Conservation (phyloP, 202 grass and related monocot species). For the Schoenoplectus triqueter region DNA sequence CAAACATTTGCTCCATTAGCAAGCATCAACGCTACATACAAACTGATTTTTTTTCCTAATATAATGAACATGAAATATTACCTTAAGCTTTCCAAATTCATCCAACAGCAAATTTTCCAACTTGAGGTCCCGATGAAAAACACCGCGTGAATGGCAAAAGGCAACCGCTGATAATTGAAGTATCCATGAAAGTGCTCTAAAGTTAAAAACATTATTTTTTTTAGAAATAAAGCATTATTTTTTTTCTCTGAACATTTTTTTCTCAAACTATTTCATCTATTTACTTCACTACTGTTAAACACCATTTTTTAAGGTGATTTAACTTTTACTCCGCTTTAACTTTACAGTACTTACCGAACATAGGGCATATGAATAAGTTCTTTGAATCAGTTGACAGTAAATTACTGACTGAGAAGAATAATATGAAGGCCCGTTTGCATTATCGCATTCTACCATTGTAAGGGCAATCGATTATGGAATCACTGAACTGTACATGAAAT, state of each 20-base stretch:
- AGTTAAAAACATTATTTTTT: too few relatives aligned
- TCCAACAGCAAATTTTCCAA: slow-evolving; percentile 89
- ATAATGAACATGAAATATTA: slow-evolving; percentile 38
- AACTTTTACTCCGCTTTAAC: too few relatives aligned
- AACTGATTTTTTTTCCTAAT: neutral
- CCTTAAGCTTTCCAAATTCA: slow-evolving; percentile 80
- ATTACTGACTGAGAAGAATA: too few relatives aligned
- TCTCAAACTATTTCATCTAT: too few relatives aligned
- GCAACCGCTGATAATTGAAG: slow-evolving; percentile 58
- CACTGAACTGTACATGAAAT: slow-evolving; percentile 20
- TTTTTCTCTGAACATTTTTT: too few relatives aligned
- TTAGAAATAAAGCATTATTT: too few relatives aligned
- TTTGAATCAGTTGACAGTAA: too few relatives aligned
- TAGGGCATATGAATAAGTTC: too few relatives aligned
- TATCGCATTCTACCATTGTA: neutral
- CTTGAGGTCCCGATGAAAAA: slow-evolving; percentile 92
- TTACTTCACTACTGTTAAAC: too few relatives aligned
- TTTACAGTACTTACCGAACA: too few relatives aligned
- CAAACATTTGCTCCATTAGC: neutral
- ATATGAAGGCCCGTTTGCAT: neutral
- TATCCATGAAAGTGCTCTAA: too few relatives aligned
- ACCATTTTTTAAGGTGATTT: too few relatives aligned
- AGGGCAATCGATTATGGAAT: neutral
- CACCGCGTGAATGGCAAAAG: slow-evolving; percentile 80
- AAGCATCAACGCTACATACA: neutral